Conservation (phyloP, 202 grass and related monocot species). For the Setaria viridis region DNA sequence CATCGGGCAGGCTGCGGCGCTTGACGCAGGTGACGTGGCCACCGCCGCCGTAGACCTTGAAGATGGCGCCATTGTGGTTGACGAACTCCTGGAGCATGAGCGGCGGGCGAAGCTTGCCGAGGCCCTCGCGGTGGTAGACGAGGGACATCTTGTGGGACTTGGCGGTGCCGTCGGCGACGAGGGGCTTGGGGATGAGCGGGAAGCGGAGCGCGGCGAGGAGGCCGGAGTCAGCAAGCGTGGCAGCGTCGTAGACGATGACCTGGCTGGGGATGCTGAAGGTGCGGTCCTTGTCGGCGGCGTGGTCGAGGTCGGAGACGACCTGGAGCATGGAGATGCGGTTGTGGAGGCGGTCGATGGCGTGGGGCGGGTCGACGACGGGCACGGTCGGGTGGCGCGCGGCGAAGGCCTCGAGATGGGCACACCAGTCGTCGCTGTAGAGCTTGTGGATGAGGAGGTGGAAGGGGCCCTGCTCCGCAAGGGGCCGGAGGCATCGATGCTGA, state of each 20-base stretch:
- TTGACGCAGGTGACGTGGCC: too few relatives aligned
- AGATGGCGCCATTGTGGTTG: constrained; percentile 50
- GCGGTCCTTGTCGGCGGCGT: constrained; percentile 35
- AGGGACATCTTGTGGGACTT: constrained; percentile 96
- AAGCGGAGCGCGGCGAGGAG: constrained; percentile 83
- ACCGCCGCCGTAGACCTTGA: too few relatives aligned
- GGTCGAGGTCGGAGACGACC: constrained; percentile 85
- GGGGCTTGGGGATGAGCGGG: constrained; percentile 92
- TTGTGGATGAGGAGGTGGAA: constrained; percentile 94
- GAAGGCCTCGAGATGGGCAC: constrained; percentile 71
- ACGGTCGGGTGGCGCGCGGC: constrained; percentile 57
- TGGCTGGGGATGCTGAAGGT: constrained; percentile 95
- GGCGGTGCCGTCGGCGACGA: constrained; percentile 88
- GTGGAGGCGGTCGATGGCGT: constrained; percentile 94
- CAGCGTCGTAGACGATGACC: constrained; percentile 85
- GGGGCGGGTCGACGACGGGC: constrained; percentile 67
- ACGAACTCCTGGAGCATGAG: constrained; percentile 97
- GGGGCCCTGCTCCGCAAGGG: constrained; percentile 81
- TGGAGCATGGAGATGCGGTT: constrained; percentile 99
- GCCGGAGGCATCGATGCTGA: background rate
- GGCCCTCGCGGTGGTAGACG: constrained; percentile 74
- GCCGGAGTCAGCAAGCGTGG: constrained; percentile 70
- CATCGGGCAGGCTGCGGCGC: too few relatives aligned
- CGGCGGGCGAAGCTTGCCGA: constrained; percentile 76
- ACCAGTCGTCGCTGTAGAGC: constrained; percentile 75